These are phyloP conservation scores for Bruguiera gymnorhiza DNA, from an alignment of 345 rosid genomes.

Conservation along the genomic window DNA sequence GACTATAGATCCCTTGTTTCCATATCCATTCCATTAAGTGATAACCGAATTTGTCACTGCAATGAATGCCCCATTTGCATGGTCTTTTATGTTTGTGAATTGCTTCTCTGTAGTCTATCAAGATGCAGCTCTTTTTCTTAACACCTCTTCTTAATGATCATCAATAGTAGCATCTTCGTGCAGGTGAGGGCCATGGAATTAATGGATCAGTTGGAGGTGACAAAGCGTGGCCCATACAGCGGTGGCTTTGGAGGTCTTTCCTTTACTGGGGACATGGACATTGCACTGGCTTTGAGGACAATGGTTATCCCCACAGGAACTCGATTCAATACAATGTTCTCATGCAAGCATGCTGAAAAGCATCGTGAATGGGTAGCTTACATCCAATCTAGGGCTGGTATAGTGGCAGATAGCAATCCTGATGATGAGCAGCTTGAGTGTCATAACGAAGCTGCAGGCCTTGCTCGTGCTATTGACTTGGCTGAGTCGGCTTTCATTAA, in stretches of 20 bases:
- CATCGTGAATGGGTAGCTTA: conserved; percentile 81
- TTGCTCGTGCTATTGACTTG: conserved; percentile 82
- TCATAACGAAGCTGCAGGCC: conserved; percentile 74
- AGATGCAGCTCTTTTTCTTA: not conserved
- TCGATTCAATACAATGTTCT: conserved; percentile 67
- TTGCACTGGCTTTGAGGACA: conserved; percentile 76
- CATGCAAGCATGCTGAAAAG: conserved; percentile 39
- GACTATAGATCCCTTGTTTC: not conserved
- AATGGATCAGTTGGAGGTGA: conserved; percentile 65
- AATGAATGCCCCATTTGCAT: not conserved
- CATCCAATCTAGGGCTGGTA: conserved; percentile 82
- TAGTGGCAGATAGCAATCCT: conserved; percentile 79
- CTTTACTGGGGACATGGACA: conserved; percentile 79
- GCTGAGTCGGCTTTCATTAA: conserved; percentile 70
- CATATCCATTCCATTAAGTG: no score
- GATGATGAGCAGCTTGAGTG: conserved; percentile 72
- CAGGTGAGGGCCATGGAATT: conserved; percentile 87
- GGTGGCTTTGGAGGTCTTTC: conserved; percentile 85
- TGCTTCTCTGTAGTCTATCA: not conserved
- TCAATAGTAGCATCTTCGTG: conserved; percentile 5
- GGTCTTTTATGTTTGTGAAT: not conserved
- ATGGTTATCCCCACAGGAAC: conserved; percentile 70
- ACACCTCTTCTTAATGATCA: not conserved
- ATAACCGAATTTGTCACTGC: no score
- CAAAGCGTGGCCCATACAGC: conserved; percentile 85